Evolutionary conservation across 371 early-diverging fungal genomes (phyloP).

Genomic region (Phascolomyces articulosus): DNA sequence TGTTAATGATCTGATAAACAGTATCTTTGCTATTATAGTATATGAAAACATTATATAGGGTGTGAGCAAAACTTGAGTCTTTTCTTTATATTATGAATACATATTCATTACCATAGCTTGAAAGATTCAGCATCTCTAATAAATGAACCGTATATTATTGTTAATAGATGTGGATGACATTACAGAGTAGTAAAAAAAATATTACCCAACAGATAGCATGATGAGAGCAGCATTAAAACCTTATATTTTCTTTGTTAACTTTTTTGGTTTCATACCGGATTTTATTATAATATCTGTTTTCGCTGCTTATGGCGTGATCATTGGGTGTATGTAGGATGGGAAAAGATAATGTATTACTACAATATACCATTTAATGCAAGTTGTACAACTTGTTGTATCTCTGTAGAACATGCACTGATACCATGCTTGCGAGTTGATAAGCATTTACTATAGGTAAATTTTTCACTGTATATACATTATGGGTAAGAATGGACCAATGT

Average conservation of each 20-base stretch:
- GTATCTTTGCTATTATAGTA: slow-evolving; percentile 12
- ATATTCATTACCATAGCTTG: neutral
- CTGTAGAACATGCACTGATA: slow-evolving; percentile 1
- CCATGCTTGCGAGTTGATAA: neutral
- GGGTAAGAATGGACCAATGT: too few relatives aligned
- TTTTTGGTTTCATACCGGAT: neutral
- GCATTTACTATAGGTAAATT: neutral
- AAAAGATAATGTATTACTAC: too few relatives aligned
- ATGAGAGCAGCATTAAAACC: slow-evolving; percentile 11
- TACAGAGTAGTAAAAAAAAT: too few relatives aligned
- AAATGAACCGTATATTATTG: too few relatives aligned
- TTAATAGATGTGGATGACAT: neutral
- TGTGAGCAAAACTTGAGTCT: too few relatives aligned
- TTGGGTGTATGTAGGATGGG: too few relatives aligned
- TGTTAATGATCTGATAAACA: slow-evolving; percentile 8
- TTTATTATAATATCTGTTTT: too few relatives aligned
- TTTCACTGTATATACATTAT: neutral
- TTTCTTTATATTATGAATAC: too few relatives aligned
- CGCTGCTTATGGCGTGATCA: too few relatives aligned
- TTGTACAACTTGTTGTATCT: slow-evolving; percentile 8
- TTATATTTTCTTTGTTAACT: neutral
- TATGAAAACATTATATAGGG: neutral
- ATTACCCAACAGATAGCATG: slow-evolving; percentile 6
- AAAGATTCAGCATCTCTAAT: neutral
- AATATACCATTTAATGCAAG: slow-evolving; percentile 14